A percentile compares a stretch with the other conserved stretches of the same genome.
Conservation (phyloP, 2,329 filamentous ascomycete genomes). For the Fusarium sororula region DNA sequence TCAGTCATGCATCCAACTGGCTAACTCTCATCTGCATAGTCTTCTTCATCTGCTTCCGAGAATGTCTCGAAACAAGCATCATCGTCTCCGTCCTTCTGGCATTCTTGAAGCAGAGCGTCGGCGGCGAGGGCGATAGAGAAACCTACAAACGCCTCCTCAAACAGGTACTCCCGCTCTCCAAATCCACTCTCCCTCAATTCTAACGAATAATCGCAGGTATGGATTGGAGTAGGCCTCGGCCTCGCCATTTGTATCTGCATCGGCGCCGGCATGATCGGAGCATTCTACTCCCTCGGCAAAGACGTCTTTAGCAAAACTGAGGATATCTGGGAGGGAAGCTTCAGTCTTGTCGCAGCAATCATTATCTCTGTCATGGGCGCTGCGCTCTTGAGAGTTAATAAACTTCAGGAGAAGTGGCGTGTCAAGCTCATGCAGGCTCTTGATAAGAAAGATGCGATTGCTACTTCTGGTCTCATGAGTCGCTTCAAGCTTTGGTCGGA, state of each 20-base stretch:
- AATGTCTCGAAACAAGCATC: slow-evolving; percentile 1
- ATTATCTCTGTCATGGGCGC: neutral
- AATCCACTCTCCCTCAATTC: fast-evolving
- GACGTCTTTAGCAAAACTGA: neutral
- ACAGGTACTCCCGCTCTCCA: neutral
- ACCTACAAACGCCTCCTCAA: neutral
- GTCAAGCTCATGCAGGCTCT: neutral
- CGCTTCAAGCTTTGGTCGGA: neutral
- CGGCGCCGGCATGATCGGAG: neutral
- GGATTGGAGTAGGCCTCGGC: neutral
- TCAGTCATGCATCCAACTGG: neutral
- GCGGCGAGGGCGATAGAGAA: neutral
- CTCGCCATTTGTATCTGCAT: neutral
- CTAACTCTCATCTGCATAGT: neutral
- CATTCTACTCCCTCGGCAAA: neutral
- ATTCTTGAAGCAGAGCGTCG: neutral
- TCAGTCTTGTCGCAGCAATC: neutral
- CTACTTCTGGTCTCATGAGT: neutral
- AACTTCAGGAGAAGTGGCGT: neutral
- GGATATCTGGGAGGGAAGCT: neutral
- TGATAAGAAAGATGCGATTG: neutral
- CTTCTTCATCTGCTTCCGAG: neutral
- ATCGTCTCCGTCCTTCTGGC: neutral
- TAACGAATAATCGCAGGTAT: neutral
- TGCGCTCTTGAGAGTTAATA: neutral